These are phyloP conservation scores for Thalassiosira profunda DNA, from an alignment of 108 stramenopile genomes.

Conservation along the genomic window DNA sequence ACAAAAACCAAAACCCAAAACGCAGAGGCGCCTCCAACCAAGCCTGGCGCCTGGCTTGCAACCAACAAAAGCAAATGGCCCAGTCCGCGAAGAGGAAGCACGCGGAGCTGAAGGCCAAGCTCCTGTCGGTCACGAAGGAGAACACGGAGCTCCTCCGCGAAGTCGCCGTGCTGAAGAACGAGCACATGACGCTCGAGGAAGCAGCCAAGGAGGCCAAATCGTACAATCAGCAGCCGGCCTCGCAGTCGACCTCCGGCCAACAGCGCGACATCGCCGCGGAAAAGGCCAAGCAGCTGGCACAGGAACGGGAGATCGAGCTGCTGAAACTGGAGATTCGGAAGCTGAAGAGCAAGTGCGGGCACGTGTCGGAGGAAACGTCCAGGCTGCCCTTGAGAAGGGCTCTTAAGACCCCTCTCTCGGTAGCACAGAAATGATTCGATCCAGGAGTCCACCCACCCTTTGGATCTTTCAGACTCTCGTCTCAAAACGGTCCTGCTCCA, in stretches of 20 bases:
- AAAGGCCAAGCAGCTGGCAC: constrained; percentile 12
- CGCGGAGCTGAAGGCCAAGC: constrained; percentile 7
- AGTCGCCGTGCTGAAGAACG: constrained; percentile 13
- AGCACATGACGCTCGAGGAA: constrained; percentile 16
- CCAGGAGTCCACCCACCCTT: too few relatives aligned
- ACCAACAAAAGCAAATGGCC: too few relatives aligned
- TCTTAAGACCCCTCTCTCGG: too few relatives aligned
- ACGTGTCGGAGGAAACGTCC: constrained; percentile 7
- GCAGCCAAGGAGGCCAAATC: constrained; percentile 9
- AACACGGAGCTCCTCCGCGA: constrained; percentile 38
- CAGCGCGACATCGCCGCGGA: background rate
- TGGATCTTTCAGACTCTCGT: too few relatives aligned
- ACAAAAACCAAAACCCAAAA: too few relatives aligned
- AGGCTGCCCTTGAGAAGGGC: too few relatives aligned
- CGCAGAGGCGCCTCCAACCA: too few relatives aligned
- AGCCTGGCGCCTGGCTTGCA: too few relatives aligned
- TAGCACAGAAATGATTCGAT: too few relatives aligned
- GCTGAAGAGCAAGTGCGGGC: background rate
- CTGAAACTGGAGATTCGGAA: constrained; percentile 23
- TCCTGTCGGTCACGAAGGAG: constrained; percentile 19
- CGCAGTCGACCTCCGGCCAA: background rate
- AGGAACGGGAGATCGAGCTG: constrained; percentile 18
- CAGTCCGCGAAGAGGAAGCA: too few relatives aligned
- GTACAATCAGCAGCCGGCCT: constrained; percentile 1
- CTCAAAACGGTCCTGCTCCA: too few relatives aligned